Conservation (phyloP, 139 green algal species). For the Trebouxia sp. region DNA sequence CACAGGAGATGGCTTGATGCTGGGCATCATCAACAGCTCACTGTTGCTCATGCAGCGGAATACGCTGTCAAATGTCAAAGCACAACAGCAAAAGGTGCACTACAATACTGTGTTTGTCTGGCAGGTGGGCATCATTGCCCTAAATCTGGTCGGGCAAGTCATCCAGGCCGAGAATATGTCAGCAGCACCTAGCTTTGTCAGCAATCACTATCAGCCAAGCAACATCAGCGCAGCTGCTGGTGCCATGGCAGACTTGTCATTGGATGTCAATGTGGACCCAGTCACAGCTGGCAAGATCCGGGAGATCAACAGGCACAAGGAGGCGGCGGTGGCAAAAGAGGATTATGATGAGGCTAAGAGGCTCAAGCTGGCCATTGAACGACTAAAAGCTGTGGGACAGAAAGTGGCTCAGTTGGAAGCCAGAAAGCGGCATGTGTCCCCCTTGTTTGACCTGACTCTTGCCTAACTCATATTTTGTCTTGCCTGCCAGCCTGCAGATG, state of each 20-base stretch:
- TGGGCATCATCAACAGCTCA: neutral
- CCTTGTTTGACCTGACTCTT: neutral
- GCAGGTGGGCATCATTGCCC: conserved; percentile 83
- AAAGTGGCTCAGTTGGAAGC: conserved; percentile 67
- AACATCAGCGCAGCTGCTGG: conserved; percentile 2
- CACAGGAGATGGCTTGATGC: neutral
- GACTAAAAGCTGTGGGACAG: conserved; percentile 33
- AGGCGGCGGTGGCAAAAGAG: conserved; percentile 77
- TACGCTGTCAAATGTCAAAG: neutral
- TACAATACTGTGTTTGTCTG: neutral
- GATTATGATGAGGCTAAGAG: conserved; percentile 96
- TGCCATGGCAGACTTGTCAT: conserved; percentile 61
- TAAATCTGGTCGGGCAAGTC: conserved; percentile 82
- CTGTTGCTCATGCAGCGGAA: neutral
- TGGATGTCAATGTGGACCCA: conserved; percentile 74
- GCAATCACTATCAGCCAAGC: conserved; percentile 49
- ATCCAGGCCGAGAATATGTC: conserved; percentile 32
- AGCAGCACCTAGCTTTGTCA: conserved; percentile 9
- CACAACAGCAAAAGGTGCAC: neutral
- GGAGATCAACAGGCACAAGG: conserved; percentile 71
- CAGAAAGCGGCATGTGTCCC: neutral
- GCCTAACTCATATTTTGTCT: neutral
- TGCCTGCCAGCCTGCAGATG: too few relatives aligned
- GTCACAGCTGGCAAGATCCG: conserved; percentile 63
- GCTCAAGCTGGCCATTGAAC: conserved; percentile 62